Evolutionary conservation across 2,329 filamentous ascomycete genomes (phyloP).

Genomic region (Cytospora schulzeri): DNA sequence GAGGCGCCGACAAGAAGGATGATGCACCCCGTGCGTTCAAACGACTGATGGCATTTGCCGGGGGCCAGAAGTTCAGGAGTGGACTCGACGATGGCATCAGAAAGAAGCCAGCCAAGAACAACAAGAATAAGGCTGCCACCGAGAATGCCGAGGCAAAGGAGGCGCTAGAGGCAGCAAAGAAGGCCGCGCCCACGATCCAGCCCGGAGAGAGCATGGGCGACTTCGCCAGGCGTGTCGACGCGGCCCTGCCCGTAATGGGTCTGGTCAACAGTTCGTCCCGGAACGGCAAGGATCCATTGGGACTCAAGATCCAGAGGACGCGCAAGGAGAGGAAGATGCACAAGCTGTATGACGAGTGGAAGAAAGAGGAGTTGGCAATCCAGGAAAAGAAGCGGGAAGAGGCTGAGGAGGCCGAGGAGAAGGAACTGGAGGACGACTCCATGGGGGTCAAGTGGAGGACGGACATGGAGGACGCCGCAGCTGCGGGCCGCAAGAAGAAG

Average conservation of each 20-base stretch:
- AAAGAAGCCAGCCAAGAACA: slow-evolving; percentile 35
- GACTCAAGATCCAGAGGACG: slow-evolving; percentile 70
- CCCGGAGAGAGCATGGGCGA: slow-evolving; percentile 83
- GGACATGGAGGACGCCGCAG: slow-evolving; percentile 44
- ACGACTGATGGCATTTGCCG: slow-evolving; percentile 76
- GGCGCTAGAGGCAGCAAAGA: slow-evolving; percentile 38
- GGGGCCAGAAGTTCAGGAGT: slow-evolving; percentile 60
- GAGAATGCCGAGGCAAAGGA: slow-evolving; percentile 28
- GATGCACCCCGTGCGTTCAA: slow-evolving; percentile 89
- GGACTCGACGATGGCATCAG: slow-evolving; percentile 71
- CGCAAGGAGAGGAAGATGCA: slow-evolving; percentile 84
- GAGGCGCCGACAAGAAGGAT: slow-evolving; percentile 52
- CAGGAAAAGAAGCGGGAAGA: slow-evolving; percentile 68
- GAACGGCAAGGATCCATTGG: slow-evolving; percentile 63
- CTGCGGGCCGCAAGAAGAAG: slow-evolving; percentile 43
- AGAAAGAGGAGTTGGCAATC: slow-evolving; percentile 65
- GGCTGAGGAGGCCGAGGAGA: slow-evolving; percentile 63
- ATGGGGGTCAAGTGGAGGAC: slow-evolving; percentile 52
- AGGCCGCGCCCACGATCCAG: slow-evolving; percentile 66
- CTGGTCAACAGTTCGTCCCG: slow-evolving; percentile 65
- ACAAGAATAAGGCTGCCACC: slow-evolving; percentile 34
- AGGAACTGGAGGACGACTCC: slow-evolving; percentile 62
- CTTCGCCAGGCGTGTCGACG: slow-evolving; percentile 81
- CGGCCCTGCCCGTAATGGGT: slow-evolving; percentile 74
- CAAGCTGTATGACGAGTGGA: slow-evolving; percentile 78